phyloP scores from a whole-genome alignment of 805 yeast species.

The Tetrapisispora fleetii region DNA sequence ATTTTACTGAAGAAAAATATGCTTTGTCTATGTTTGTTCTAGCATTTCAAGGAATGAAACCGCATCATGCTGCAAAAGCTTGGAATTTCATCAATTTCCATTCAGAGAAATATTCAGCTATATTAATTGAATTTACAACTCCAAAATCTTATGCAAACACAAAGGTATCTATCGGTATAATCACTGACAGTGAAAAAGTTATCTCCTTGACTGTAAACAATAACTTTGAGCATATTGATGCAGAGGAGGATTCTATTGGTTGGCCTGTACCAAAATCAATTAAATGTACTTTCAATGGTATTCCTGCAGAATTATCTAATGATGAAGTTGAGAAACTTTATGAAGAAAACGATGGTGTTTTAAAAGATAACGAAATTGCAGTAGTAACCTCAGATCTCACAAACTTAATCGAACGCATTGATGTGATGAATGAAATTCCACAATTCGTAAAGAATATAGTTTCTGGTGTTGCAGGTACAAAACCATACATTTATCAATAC shows the following conservation, averaged over 20 bases:
- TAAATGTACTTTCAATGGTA: constrained; percentile 47
- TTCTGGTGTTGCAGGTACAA: constrained; percentile 89
- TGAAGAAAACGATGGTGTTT: constrained; percentile 38
- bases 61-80: constrained; percentile 94
- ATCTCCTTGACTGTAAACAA: constrained; percentile 59
- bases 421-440: constrained; percentile 96
- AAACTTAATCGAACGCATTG: constrained; percentile 76
- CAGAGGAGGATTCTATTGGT: constrained; percentile 66
- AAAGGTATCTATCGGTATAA: constrained; percentile 68
- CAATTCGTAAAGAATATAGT: constrained; percentile 87
- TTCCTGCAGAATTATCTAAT: constrained; percentile 32
- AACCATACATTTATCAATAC: constrained; percentile 94
- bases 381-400: constrained; percentile 50
- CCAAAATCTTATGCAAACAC: constrained; percentile 83
- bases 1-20: constrained; percentile 19
- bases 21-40: constrained; percentile 70
- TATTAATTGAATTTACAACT: constrained; percentile 91
- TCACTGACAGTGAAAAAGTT: constrained; percentile 55
- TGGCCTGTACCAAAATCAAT: constrained; percentile 81
- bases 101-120: constrained; percentile 60
- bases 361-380: constrained; percentile 34
- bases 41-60: constrained; percentile 99
- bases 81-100: constrained; percentile 95
- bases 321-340: constrained; percentile 21
- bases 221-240: constrained; percentile 46